Conservation (phyloP, 148 eudicot species). For the Drosera capensis region DNA sequence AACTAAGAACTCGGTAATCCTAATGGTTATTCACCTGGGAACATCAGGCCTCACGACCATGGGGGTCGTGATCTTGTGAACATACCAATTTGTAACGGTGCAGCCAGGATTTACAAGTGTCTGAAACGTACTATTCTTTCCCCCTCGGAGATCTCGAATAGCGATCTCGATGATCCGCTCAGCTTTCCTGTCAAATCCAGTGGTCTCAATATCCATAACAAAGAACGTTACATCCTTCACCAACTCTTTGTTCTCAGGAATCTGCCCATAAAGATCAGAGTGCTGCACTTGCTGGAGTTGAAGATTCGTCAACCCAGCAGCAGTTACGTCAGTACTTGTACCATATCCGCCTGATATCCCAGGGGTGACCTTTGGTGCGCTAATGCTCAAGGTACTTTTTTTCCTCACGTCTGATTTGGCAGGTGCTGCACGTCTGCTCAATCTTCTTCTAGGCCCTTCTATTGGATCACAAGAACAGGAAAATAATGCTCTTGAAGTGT, state of each 20-base stretch:
- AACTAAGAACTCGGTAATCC: slow-evolving; percentile 1
- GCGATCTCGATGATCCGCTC: slow-evolving; percentile 80
- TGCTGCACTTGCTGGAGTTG: slow-evolving; percentile 20
- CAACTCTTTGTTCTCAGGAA: slow-evolving; percentile 33
- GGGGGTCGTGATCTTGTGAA: slow-evolving; percentile 45
- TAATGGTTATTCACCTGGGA: slow-evolving; percentile 43
- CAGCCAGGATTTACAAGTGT: slow-evolving; percentile 70
- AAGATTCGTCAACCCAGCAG: slow-evolving; percentile 17
- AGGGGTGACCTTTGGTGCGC: slow-evolving; percentile 23
- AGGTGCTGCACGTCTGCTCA: slow-evolving; percentile 35
- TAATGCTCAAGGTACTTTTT: slow-evolving; percentile 24
- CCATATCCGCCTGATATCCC: slow-evolving; percentile 26
- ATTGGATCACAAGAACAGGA: slow-evolving; percentile 24
- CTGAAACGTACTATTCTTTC: slow-evolving; percentile 73
- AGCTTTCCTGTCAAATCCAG: slow-evolving; percentile 42
- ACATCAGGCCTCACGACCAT: slow-evolving; percentile 60
- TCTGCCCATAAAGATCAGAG: slow-evolving; percentile 27
- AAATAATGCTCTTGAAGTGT: slow-evolving; percentile 24
- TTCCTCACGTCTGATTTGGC: slow-evolving; percentile 30
- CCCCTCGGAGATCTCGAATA: slow-evolving; percentile 63
- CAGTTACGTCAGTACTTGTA: slow-evolving; percentile 14
- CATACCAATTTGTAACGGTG: slow-evolving; percentile 29
- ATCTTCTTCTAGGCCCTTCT: slow-evolving; percentile 35
- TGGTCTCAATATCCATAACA: slow-evolving; percentile 76
- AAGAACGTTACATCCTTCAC: slow-evolving; percentile 35